Evolutionary conservation across 345 rosid species (phyloP).

Genomic region (Noccaea caerulescens): DNA sequence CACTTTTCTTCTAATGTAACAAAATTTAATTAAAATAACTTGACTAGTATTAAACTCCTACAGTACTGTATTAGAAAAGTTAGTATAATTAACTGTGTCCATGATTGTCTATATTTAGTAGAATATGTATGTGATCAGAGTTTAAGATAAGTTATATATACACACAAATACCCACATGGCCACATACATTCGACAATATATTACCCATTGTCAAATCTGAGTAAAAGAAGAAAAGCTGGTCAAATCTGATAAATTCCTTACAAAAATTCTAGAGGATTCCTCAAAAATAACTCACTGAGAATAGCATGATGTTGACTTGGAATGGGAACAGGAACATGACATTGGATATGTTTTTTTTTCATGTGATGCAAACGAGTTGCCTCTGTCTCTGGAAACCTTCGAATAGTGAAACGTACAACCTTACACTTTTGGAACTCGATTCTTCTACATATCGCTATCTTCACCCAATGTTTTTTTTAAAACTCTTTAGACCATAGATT

Average conservation of each 20-base stretch:
- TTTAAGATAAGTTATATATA: background rate
- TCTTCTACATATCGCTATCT: conserved; percentile 36
- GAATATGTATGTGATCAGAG: background rate
- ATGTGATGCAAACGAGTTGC: conserved; percentile 42
- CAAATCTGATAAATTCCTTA: conserved; percentile 17
- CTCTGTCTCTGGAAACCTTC: conserved; percentile 40
- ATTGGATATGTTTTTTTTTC: conserved; percentile 32
- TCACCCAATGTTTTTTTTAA: background rate
- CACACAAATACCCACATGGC: background rate
- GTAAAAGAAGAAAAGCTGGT: conserved; percentile 23
- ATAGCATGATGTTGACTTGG: conserved; percentile 31
- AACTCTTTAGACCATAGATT: conserved; percentile 12
- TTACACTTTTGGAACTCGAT: conserved; percentile 44
- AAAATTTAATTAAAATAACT: too few relatives aligned
- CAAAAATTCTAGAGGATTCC: conserved; percentile 12
- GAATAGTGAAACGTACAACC: conserved; percentile 29
- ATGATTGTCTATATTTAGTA: background rate
- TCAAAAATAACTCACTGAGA: conserved; percentile 13
- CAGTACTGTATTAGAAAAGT: background rate
- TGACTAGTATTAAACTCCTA: background rate
- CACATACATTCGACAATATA: background rate
- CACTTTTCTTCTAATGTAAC: too few relatives aligned
- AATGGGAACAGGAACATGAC: conserved; percentile 32
- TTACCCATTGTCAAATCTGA: conserved; percentile 12
- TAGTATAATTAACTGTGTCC: background rate